phyloP scores from a whole-genome alignment of 805 yeast genomes.

The Osmozyma mogii region DNA sequence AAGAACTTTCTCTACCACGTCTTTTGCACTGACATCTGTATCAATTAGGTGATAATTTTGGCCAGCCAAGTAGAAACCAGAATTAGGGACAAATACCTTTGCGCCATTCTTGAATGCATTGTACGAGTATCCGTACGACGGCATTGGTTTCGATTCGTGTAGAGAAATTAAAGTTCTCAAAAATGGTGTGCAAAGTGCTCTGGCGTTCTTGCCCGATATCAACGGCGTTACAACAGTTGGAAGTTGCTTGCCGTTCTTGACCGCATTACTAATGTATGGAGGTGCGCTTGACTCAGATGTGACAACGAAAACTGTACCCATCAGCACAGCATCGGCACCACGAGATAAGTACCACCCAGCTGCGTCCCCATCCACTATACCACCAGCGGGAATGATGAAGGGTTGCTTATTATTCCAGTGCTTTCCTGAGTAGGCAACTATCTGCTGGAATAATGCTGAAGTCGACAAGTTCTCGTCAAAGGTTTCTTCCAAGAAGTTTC shows the following conservation, averaged over 20 bases:
- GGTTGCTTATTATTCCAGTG: conserved; percentile 9
- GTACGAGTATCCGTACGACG: conserved; percentile 29
- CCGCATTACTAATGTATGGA: conserved; percentile 10
- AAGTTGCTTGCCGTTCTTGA: conserved; percentile 3
- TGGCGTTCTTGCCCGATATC: conserved; percentile 33
- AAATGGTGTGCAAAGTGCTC: conserved; percentile 31
- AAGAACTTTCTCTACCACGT: conserved; percentile 22
- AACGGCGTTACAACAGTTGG: conserved; percentile 26
- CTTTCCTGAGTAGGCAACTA: no score
- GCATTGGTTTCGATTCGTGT: conserved; percentile 13
- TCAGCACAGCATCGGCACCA: conserved; percentile 48
- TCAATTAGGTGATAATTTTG: conserved; percentile 21
- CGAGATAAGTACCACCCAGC: conserved; percentile 21
- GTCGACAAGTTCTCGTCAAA: conserved; percentile 32
- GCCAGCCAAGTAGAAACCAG: conserved; percentile 30
- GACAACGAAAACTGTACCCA: conserved; percentile 45
- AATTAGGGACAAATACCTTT: conserved; percentile 7
- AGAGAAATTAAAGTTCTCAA: conserved; percentile 13
- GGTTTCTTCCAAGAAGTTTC: conserved; percentile 27
- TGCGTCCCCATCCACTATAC: conserved; percentile 30
- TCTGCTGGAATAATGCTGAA: conserved; percentile 17
- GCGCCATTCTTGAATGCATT: conserved; percentile 22
- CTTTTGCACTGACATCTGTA: conserved; percentile 11
- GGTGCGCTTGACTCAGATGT: conserved; percentile 22
- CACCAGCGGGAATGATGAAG: conserved; percentile 46